Evolutionary conservation across 2,329 filamentous ascomycete genomes (phyloP).

Genomic region (Fusarium subtropicale): DNA sequence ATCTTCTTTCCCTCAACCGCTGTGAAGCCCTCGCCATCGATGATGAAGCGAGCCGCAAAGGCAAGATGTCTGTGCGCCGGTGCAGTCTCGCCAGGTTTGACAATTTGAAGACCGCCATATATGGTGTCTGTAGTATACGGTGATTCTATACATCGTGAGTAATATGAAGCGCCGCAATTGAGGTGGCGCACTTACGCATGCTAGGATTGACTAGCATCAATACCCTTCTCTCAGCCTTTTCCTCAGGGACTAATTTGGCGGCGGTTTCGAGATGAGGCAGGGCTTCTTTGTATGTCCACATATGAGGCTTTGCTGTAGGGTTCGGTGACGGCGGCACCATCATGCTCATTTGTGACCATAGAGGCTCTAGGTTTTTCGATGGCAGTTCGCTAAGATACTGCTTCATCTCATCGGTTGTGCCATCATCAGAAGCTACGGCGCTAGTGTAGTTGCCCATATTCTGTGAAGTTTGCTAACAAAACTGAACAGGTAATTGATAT

Average conservation of each 20-base stretch:
- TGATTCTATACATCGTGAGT: slow-evolving; percentile 51
- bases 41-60: slow-evolving; percentile 68
- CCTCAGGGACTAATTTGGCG: slow-evolving; percentile 52
- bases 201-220: slow-evolving; percentile 61
- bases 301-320: slow-evolving; percentile 55
- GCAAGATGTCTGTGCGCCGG: slow-evolving; percentile 67
- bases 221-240: slow-evolving; percentile 57
- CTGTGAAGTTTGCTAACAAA: neutral
- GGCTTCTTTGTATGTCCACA: slow-evolving; percentile 55
- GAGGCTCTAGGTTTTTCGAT: slow-evolving; percentile 52
- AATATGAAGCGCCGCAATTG: rapidly evolving
- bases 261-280: slow-evolving; percentile 52
- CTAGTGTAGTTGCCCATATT: slow-evolving; percentile 32
- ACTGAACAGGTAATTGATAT: neutral
- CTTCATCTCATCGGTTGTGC: slow-evolving; percentile 45
- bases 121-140: slow-evolving; percentile 63
- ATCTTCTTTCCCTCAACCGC: slow-evolving; percentile 67
- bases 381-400: slow-evolving; percentile 48
- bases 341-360: slow-evolving; percentile 62
- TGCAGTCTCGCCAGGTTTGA: slow-evolving; percentile 66
- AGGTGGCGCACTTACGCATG: slow-evolving; percentile 53
- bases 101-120: slow-evolving; percentile 67
- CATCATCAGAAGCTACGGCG: slow-evolving; percentile 16
- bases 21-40: slow-evolving; percentile 68
- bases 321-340: slow-evolving; percentile 61